These are phyloP conservation scores for Nothomitra cinnamomea DNA, from an alignment of 2,329 filamentous ascomycete genomes.

Conservation along the genomic window DNA sequence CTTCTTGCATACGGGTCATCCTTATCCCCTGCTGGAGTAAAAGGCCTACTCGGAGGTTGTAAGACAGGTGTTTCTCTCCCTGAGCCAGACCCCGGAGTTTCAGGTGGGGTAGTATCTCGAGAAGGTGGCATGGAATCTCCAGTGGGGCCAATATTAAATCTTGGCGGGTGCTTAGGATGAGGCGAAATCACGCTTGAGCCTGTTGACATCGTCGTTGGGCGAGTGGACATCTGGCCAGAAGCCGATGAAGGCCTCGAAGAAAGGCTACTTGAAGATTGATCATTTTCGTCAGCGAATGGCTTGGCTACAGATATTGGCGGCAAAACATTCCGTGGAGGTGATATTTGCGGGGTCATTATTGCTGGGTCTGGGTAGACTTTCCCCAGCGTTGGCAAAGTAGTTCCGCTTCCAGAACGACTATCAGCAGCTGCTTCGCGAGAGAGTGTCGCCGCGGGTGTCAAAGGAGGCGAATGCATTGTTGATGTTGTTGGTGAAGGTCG, in stretches of 20 bases:
- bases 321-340: slow-evolving; percentile 23
- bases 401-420: not conserved
- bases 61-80: slow-evolving; percentile 12
- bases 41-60: slow-evolving; percentile 52
- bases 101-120: slow-evolving; percentile 44
- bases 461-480: slow-evolving; percentile 69
- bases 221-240: slow-evolving; percentile 23
- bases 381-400: slow-evolving; percentile 19
- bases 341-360: slow-evolving; percentile 36
- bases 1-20: slow-evolving; percentile 81
- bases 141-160: slow-evolving; percentile 39
- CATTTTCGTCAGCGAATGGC: slow-evolving; percentile 2
- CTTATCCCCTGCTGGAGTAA: slow-evolving; percentile 60
- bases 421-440: slow-evolving; percentile 31
- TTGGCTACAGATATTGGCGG: slow-evolving; percentile 8
- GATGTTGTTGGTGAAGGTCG: slow-evolving; percentile 48
- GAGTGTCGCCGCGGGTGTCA: slow-evolving; percentile 68
- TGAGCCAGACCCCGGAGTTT: slow-evolving; percentile 27
- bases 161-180: slow-evolving; percentile 31
- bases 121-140: slow-evolving; percentile 36
- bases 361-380: slow-evolving; percentile 32
- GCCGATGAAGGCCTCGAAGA: slow-evolving; percentile 24
- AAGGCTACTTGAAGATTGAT: slow-evolving; percentile 19
- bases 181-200: slow-evolving; percentile 25
- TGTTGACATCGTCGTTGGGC: slow-evolving; percentile 27